Evolutionary conservation across 306 rosid genomes (phyloP).

Genomic region (Prinsepia uniflora): DNA sequence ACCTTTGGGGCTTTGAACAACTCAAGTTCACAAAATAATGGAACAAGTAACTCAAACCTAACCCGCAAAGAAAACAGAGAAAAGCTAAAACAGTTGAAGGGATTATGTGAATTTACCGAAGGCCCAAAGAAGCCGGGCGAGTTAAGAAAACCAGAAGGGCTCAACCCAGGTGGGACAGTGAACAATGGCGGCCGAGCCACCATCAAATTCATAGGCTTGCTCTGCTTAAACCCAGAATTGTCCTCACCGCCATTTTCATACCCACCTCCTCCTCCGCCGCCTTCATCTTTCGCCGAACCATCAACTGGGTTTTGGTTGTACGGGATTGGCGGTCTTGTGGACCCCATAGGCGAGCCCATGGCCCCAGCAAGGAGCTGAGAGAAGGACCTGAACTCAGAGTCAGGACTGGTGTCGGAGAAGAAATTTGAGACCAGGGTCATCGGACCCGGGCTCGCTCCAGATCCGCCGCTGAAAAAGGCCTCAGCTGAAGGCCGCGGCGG

Average conservation of each 20-base stretch:
- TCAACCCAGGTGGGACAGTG: slow-evolving; percentile 74
- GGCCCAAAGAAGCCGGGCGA: slow-evolving; percentile 92
- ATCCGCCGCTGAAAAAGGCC: slow-evolving; percentile 59
- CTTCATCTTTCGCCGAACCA: slow-evolving; percentile 25
- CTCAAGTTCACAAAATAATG: not conserved
- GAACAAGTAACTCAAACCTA: not conserved
- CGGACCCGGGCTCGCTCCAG: slow-evolving; percentile 85
- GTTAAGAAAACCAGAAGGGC: slow-evolving; percentile 89
- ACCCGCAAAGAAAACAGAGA: not conserved
- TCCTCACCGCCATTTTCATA: slow-evolving; percentile 33
- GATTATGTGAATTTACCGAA: slow-evolving; percentile 42
- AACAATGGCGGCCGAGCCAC: slow-evolving; percentile 73
- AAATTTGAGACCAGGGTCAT: slow-evolving; percentile 92
- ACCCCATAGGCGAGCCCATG: slow-evolving; percentile 86
- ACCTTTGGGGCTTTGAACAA: not conserved
- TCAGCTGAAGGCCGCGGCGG: slow-evolving; percentile 88
- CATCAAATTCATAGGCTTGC: slow-evolving; percentile 73
- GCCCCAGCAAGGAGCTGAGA: slow-evolving; percentile 98
- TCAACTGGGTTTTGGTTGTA: slow-evolving; percentile 26
- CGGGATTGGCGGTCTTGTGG: slow-evolving; percentile 18
- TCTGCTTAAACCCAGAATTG: slow-evolving; percentile 66
- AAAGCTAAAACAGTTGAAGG: not conserved
- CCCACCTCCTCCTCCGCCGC: slow-evolving; percentile 12
- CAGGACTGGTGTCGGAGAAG: slow-evolving; percentile 50
- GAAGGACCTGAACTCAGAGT: slow-evolving; percentile 65